phyloP scores from a whole-genome alignment of 257 asterid species.

The Solanum ossicruentum region DNA sequence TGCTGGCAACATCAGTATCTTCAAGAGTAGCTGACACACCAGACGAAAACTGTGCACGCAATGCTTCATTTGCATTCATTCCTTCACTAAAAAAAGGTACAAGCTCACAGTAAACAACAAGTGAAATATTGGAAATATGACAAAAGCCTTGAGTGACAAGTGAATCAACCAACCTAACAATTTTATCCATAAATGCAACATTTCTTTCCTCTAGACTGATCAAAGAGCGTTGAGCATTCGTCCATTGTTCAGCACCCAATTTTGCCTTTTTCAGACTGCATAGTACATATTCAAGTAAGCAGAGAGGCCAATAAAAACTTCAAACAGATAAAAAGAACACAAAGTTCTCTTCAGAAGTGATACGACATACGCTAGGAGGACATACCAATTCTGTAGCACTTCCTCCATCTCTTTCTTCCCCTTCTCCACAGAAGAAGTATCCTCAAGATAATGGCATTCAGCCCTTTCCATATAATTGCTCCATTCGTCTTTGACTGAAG shows the following conservation, averaged over 20 bases:
- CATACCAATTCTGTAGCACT: slow-evolving; percentile 70
- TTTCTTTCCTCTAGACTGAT: slow-evolving; percentile 58
- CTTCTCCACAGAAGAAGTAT: slow-evolving; percentile 57
- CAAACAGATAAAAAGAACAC: background rate
- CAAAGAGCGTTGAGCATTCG: slow-evolving; percentile 65
- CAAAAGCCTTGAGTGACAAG: background rate
- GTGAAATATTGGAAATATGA: background rate
- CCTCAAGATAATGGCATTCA: slow-evolving; percentile 63
- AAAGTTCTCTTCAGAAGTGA: background rate
- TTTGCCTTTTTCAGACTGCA: slow-evolving; percentile 82
- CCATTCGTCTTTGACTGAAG: slow-evolving; percentile 65
- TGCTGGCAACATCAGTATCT: slow-evolving; percentile 76
- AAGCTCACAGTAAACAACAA: background rate
- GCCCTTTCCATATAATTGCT: slow-evolving; percentile 40
- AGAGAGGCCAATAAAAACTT: background rate
- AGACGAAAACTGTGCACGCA: slow-evolving; percentile 57
- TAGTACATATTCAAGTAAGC: background rate
- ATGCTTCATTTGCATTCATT: slow-evolving; percentile 52
- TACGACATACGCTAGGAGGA: background rate
- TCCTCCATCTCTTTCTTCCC: slow-evolving; percentile 62
- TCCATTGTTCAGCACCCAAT: slow-evolving; percentile 83
- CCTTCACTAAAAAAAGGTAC: slow-evolving; percentile 49
- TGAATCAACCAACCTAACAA: slow-evolving; percentile 45
- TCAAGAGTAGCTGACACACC: slow-evolving; percentile 67
- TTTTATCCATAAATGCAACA: slow-evolving; percentile 57